Evolutionary conservation across 495 filamentous ascomycete species (phyloP), one percentile per base, ranked within the genome.

Genomic region (Astrocystis sublimbata): DNA sequence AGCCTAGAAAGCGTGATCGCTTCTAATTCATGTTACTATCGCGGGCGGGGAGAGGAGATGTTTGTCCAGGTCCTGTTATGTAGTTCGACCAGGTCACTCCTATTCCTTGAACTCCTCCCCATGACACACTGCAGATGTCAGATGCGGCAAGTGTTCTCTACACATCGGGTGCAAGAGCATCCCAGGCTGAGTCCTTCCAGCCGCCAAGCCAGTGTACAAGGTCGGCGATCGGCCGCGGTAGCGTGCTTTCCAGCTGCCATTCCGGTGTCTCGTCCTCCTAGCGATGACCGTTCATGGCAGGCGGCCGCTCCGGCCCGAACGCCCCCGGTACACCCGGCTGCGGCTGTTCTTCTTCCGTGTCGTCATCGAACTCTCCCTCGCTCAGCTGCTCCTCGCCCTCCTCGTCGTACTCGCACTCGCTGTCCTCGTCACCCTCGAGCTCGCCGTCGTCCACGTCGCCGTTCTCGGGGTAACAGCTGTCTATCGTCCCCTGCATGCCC

Each of bases 381-480:
- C 78, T 77, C 43, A 75, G 77, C 15, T 75, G 73, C 54, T 79
- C 78, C 51, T 86, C 86, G 38, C 84, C 81, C 69, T 79, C 70
- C 51, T 62, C 60, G 49, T 73, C 68, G 64, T 73, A 71, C 52
- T 73, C 70, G 64, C 70, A 73, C 55, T 89, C 86, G 56, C 92
- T 91, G 33, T 85, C 83, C 42, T 88, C 88, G 28, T 89, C 89
- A n/a, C 88, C 89, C 49, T 92, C 88, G 64, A 92, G 88, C 58
- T 87, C 86, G 56, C 86, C 87, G 58, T 93, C 87, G 50, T 81
- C 75, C 55, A 78, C 74, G 64, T 79, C 73, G 66, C 78, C 75
- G 21, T 73, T 73, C 61, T 79, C 77, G 31, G 68, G 70, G 55
- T 76, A 76, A 57, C 82, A 75, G 67, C 73, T 80, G 59, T 86